phyloP scores from a whole-genome alignment of 441 rosid species.

The Pelargonium myrrhifolium region DNA sequence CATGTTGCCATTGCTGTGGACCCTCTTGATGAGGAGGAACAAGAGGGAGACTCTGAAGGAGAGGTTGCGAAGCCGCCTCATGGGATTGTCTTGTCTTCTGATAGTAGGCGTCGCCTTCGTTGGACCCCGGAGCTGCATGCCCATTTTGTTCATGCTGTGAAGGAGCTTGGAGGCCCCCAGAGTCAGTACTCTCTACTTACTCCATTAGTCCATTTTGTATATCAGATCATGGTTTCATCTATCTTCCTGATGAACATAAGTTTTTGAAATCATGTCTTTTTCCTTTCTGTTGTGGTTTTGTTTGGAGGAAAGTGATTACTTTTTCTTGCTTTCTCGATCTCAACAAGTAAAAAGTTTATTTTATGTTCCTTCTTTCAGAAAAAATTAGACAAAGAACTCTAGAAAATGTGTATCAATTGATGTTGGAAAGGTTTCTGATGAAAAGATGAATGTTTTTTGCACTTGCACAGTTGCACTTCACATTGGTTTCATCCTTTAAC shows the following conservation, averaged over 20 bases:
- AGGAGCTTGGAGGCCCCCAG: slow-evolving; percentile 27
- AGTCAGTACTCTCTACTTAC: slow-evolving; percentile 21
- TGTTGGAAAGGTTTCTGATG: background rate
- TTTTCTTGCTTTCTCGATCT: background rate
- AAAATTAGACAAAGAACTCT: background rate
- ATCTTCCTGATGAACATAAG: background rate
- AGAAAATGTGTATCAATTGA: background rate
- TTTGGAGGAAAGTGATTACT: background rate
- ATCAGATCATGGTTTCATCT: background rate
- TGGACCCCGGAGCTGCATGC: slow-evolving; percentile 28
- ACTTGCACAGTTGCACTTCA: background rate
- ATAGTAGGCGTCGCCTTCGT: slow-evolving; percentile 21
- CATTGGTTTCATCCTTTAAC: background rate
- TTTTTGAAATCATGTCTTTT: background rate
- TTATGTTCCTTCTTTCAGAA: background rate
- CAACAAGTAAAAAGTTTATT: background rate
- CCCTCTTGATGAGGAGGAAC: background rate
- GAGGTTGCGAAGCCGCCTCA: slow-evolving; percentile 3
- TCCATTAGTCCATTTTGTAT: background rate
- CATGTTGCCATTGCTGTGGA: background rate
- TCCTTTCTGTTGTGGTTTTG: background rate
- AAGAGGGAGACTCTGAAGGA: background rate
- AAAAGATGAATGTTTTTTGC: background rate
- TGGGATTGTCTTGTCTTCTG: slow-evolving; percentile 7
- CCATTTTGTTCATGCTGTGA: slow-evolving; percentile 21